phyloP scores from a whole-genome alignment of 257 asterid genomes.

The Solanum paucissectum region DNA sequence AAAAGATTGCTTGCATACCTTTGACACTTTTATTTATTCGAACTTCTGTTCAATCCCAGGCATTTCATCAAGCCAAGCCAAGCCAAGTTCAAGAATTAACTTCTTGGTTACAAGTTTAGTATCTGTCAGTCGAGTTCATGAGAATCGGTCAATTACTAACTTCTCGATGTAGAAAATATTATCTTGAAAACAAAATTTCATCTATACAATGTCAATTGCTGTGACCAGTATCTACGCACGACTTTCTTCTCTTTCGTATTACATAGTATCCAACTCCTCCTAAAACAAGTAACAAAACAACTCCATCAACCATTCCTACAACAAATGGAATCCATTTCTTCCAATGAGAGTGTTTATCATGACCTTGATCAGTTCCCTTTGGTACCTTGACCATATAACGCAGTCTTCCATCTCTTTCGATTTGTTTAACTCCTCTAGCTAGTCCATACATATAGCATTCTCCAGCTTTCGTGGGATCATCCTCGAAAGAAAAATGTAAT shows the following conservation, averaged over 20 bases:
- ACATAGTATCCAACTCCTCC: slow-evolving; percentile 54
- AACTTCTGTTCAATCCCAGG: neutral
- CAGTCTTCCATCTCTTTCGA: slow-evolving; percentile 20
- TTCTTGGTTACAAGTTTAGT: neutral
- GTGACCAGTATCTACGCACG: neutral
- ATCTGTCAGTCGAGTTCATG: neutral
- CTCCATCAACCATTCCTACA: slow-evolving; percentile 62
- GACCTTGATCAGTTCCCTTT: slow-evolving; percentile 20
- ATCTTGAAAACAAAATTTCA: neutral
- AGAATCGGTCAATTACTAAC: neutral
- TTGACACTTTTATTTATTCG: neutral
- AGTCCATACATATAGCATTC: slow-evolving; percentile 38
- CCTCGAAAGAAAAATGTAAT: slow-evolving; percentile 12
- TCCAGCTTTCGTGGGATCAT: neutral
- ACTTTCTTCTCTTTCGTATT: slow-evolving; percentile 34
- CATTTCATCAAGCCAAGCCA: neutral
- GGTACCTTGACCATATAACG: slow-evolving; percentile 55
- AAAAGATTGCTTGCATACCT: neutral
- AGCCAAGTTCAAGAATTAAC: neutral
- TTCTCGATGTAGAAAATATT: neutral
- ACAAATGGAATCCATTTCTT: slow-evolving; percentile 54
- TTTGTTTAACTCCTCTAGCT: slow-evolving; percentile 58
- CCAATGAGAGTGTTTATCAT: slow-evolving; percentile 35
- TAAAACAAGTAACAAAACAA: slow-evolving; percentile 42
- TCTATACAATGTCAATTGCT: neutral